Percentiles rank a stretch among this genome's conserved stretches.
Conservation (phyloP, 2,329 filamentous ascomycete species). For the Neonectria neomacrospora region DNA sequence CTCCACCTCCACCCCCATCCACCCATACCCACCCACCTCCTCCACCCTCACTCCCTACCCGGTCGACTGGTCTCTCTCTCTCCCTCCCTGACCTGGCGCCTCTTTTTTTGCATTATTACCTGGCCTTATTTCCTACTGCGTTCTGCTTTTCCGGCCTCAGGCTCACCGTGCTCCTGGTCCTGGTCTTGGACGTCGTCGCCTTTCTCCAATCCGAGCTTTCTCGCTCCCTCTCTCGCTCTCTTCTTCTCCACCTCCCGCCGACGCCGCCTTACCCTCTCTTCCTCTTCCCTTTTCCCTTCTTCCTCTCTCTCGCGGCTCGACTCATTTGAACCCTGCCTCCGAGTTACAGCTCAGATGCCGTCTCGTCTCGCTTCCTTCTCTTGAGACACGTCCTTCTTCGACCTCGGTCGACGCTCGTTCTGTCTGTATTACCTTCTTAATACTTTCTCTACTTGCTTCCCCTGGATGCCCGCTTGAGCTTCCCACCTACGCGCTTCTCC, state of each 20-base stretch:
- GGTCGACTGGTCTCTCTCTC: slow-evolving; percentile 46
- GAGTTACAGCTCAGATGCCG: slow-evolving; percentile 46
- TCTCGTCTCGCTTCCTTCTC: slow-evolving; percentile 42
- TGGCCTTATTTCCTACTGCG: slow-evolving; percentile 42
- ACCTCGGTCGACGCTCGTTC: slow-evolving; percentile 49
- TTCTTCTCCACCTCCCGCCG: slow-evolving; percentile 42
- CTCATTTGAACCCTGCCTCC: slow-evolving; percentile 44
- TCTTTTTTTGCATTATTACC: slow-evolving; percentile 47
- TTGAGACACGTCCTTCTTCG: slow-evolving; percentile 45
- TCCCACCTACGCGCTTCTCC: slow-evolving; percentile 40
- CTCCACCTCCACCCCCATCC: slow-evolving; percentile 35
- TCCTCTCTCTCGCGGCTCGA: slow-evolving; percentile 34
- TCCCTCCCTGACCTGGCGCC: slow-evolving; percentile 49
- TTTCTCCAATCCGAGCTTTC: slow-evolving; percentile 35
- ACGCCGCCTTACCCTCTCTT: slow-evolving; percentile 38
- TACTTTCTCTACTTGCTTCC: slow-evolving; percentile 46
- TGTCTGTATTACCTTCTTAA: slow-evolving; percentile 46
- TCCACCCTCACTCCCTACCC: slow-evolving; percentile 46
- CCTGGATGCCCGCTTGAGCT: slow-evolving; percentile 31
- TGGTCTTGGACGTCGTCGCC: slow-evolving; percentile 31
- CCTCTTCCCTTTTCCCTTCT: slow-evolving; percentile 25
- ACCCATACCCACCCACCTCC: slow-evolving; percentile 40
- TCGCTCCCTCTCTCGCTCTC: slow-evolving; percentile 37
- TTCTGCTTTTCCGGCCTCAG: slow-evolving; percentile 43
- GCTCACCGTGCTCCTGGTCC: slow-evolving; percentile 39